Base-by-base conservation (phyloP, 768 basidiomycete species). In the Leccinum pellstonianum region DNA sequence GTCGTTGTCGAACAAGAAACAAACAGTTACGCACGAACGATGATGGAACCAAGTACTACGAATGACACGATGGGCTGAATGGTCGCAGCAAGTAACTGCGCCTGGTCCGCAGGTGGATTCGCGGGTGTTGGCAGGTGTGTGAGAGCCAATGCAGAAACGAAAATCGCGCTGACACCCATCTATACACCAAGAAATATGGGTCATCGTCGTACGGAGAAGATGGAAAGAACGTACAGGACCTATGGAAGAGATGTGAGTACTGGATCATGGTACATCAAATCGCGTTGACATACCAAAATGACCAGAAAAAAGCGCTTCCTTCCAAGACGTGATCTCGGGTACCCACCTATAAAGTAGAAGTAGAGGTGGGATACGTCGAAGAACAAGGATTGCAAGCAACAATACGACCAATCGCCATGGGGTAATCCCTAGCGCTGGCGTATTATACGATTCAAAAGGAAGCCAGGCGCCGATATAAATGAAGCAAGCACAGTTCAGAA, bases 101-200 rank as follows among this genome's bases (percentile, higher is more conserved):
- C 78, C 65, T 91, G 87, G 47, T 80, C 81, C 55, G 78, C 74
- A 0, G 91, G 89, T 0, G 91, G 89, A 56, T 75, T 70, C 2
- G 77, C 71, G 1, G 88, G 85, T 10, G 65, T 68, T 5, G 88
- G 84, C 0, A 95, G 77, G 54, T 81, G 82, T 23, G 80, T 80
- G 9, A 86, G 70, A 4, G 93, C 91, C 27, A 93, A 73, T 0
- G 85, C 87, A 10, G 89, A 86, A 57, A 98, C 88, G 72, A 98
- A 99, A 49, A 98, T 79, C 6, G 96, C 90, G 0, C 89, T 86
- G 23, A 97, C 94, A 54, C 95, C 95, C 91, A 97, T 95, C 80
- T 93, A 73, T 6, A 61, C 59, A 57, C 1, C 25, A 41, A 43
- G 14, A 12, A 52, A 38, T 11, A 43, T 51, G 15, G 5, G 38